A percentile compares a stretch with the other conserved stretches of the same genome.
These are phyloP conservation scores for Xanthoconium purpureum DNA, from an alignment of 768 basidiomycete species.

Conservation along the genomic window DNA sequence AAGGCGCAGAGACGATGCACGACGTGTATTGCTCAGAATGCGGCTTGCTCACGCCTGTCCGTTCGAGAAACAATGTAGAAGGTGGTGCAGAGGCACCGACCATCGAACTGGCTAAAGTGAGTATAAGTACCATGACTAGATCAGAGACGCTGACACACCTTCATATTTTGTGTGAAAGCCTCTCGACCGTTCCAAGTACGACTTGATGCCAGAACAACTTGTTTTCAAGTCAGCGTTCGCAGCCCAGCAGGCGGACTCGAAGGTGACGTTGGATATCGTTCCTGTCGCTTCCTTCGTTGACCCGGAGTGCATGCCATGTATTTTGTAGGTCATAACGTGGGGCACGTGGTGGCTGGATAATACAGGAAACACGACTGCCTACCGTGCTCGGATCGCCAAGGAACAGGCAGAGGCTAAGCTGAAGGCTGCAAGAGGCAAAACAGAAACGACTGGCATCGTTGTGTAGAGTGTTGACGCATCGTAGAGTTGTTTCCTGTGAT, in stretches of 20 bases:
- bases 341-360: conserved; percentile 14
- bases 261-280: not conserved
- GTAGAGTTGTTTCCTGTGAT: too few species aligned
- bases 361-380: conserved; percentile 12
- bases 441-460: not conserved
- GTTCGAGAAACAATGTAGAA: conserved; percentile 14
- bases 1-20: conserved; percentile 18
- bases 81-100: conserved; percentile 13
- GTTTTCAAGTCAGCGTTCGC: not conserved
- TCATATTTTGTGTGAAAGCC: conserved; percentile 2
- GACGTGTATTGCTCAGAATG: conserved; percentile 21
- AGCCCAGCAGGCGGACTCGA: too few species aligned
- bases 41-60: conserved; percentile 7
- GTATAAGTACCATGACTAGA: too few species aligned
- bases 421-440: not conserved
- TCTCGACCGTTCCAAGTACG: conserved; percentile 14
- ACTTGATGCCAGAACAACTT: conserved; percentile 7
- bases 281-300: not conserved
- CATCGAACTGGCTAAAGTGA: conserved; percentile 5
- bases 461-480: too few species aligned
- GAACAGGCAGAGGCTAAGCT: conserved; percentile 6
- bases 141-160: too few species aligned
- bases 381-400: conserved; percentile 9
- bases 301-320: not conserved
- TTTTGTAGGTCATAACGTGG: conserved; percentile 3